Conservation (phyloP, 352 stramenopile species). For the Thalassiosira mediterranea region DNA sequence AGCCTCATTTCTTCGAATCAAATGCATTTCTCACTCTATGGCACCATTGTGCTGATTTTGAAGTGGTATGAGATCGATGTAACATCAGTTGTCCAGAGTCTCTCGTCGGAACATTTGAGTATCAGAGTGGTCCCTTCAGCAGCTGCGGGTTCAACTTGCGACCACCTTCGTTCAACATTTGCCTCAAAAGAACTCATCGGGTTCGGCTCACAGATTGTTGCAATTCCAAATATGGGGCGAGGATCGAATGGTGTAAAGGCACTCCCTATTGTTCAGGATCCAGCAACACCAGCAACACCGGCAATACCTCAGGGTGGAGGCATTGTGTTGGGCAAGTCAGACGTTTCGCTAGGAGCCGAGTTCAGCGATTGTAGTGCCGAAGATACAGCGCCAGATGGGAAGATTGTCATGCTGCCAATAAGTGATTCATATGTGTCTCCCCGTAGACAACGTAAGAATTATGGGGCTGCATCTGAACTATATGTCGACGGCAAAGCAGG, state of each 20-base stretch:
- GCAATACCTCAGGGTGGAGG: too few species aligned
- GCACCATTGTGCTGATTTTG: too few species aligned
- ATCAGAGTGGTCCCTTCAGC: constrained; percentile 13
- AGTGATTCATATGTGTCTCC: constrained; percentile 13
- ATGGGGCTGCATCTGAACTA: constrained; percentile 2
- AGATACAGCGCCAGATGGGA: background rate
- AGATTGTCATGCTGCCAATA: constrained; percentile 16
- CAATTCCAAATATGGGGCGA: constrained; percentile 3
- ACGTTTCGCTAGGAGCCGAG: too few species aligned
- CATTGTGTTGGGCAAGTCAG: too few species aligned
- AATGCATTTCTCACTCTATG: too few species aligned
- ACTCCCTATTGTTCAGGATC: too few species aligned
- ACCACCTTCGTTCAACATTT: constrained; percentile 11
- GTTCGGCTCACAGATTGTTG: constrained; percentile 12
- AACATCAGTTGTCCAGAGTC: background rate
- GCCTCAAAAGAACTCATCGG: constrained; percentile 18
- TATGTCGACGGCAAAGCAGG: constrained; percentile 13
- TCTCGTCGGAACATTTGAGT: constrained; percentile 20
- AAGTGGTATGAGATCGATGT: constrained; percentile 33
- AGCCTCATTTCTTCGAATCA: too few species aligned
- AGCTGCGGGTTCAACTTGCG: constrained; percentile 5
- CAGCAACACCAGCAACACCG: too few species aligned
- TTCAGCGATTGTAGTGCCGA: constrained; percentile 14
- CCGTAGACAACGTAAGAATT: constrained; percentile 3
- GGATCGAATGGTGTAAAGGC: too few species aligned